phyloP scores from a whole-genome alignment of 768 basidiomycete species.

The Ramaria sp. region DNA sequence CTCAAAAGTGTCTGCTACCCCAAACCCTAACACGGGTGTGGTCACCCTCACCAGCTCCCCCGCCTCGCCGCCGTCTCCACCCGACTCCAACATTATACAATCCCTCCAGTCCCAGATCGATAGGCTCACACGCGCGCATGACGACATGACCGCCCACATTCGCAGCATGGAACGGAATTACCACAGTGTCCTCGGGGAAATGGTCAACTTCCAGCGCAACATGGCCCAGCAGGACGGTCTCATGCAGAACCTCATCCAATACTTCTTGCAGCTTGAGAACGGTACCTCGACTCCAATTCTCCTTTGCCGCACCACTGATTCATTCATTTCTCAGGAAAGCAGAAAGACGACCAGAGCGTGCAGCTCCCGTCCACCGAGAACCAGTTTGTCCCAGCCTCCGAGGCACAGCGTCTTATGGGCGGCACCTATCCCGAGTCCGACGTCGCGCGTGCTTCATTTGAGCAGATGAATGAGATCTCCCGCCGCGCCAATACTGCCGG shows the following conservation, averaged over 20 bases:
- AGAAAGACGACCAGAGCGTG: neutral
- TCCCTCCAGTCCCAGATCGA: slow-evolving; percentile 37
- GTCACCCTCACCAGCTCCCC: slow-evolving; percentile 11
- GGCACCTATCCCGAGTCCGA: slow-evolving; percentile 39
- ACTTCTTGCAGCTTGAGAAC: slow-evolving; percentile 65
- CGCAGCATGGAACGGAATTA: slow-evolving; percentile 52
- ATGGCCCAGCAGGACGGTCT: slow-evolving; percentile 79
- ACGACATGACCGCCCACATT: slow-evolving; percentile 43
- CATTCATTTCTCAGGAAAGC: neutral
- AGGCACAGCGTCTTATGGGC: slow-evolving; percentile 39
- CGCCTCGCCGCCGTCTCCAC: slow-evolving; percentile 19
- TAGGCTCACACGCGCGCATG: slow-evolving; percentile 34
- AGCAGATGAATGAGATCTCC: slow-evolving; percentile 73
- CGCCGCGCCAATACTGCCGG: slow-evolving; percentile 42
- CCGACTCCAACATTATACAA: slow-evolving; percentile 17
- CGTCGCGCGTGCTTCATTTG: slow-evolving; percentile 56
- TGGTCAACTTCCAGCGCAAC: slow-evolving; percentile 61
- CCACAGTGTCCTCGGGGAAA: slow-evolving; percentile 57
- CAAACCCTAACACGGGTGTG: neutral
- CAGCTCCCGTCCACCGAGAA: slow-evolving; percentile 22
- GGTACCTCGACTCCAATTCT: slow-evolving; percentile 16
- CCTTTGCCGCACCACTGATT: neutral
- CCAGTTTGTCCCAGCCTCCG: slow-evolving; percentile 48
- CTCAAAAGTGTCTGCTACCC: neutral
- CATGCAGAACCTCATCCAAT: slow-evolving; percentile 73